These are phyloP conservation scores for Penicillium expansum DNA, from an alignment of 2,329 filamentous ascomycete species.

Conservation along the genomic window DNA sequence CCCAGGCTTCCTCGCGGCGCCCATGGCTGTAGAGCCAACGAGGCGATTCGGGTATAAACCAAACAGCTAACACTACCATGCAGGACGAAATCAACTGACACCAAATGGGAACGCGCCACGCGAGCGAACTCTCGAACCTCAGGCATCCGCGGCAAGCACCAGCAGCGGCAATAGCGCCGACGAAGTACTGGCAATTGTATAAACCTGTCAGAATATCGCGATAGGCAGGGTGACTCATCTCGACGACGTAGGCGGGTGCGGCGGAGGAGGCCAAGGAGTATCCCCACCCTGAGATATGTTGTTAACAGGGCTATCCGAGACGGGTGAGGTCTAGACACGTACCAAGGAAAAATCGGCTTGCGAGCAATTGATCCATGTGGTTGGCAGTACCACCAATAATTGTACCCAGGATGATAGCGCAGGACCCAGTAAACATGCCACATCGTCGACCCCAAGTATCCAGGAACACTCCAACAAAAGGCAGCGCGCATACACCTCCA, in stretches of 20 bases:
- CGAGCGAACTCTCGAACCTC: conserved; percentile 38
- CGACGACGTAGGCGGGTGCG: conserved; percentile 62
- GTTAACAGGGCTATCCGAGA: not conserved
- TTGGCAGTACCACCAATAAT: conserved; percentile 49
- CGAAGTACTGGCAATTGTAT: conserved; percentile 52
- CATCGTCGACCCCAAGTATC: conserved; percentile 50
- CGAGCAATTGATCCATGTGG: conserved; percentile 52
- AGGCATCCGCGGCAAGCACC: conserved; percentile 53
- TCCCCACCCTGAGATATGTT: conserved; percentile 45
- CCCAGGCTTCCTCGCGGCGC: conserved; percentile 56
- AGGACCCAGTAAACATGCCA: conserved; percentile 37
- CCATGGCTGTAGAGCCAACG: conserved; percentile 60
- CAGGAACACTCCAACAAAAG: conserved; percentile 45
- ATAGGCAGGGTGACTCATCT: conserved; percentile 62
- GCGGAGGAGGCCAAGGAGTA: conserved; percentile 59
- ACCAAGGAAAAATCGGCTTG: conserved; percentile 53
- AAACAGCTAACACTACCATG: conserved; percentile 48
- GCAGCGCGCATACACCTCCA: conserved; percentile 12
- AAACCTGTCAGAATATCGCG: conserved; percentile 61
- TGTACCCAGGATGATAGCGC: conserved; percentile 36
- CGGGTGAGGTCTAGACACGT: not conserved
- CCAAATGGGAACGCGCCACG: conserved; percentile 61
- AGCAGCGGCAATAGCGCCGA: conserved; percentile 54
- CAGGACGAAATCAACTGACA: conserved; percentile 48
- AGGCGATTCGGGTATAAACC: conserved; percentile 59